Evolutionary conservation across 768 basidiomycete genomes (phyloP).

Genomic region (Lactifluus rugatus): DNA sequence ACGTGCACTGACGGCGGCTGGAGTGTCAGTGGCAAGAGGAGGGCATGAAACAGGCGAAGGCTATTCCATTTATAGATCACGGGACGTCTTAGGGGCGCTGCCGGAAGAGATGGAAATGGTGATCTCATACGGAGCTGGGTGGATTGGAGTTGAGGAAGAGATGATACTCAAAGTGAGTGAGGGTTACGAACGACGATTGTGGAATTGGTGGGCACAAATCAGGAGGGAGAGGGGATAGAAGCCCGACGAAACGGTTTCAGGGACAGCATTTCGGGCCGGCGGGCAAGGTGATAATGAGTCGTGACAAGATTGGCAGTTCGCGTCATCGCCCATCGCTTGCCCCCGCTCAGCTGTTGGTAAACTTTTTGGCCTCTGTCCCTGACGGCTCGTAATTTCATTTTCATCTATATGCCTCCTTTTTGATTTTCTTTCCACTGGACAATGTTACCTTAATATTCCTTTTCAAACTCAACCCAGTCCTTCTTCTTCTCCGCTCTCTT

Average conservation of each 20-base stretch:
- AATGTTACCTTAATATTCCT: background rate
- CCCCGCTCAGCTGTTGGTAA: no score
- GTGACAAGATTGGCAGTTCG: background rate
- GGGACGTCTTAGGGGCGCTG: constrained; percentile 55
- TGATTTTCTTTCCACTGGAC: background rate
- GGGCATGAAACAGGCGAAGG: constrained; percentile 43
- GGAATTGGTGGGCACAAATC: constrained; percentile 35
- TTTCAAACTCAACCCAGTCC: background rate
- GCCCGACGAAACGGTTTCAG: background rate
- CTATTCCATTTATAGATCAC: constrained; percentile 55
- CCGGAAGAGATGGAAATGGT: constrained; percentile 43
- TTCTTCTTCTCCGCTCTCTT: background rate
- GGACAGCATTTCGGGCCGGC: background rate
- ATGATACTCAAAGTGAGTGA: constrained; percentile 50
- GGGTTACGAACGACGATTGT: constrained; percentile 53
- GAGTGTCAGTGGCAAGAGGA: constrained; percentile 5
- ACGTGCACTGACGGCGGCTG: constrained; percentile 9
- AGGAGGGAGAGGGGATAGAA: constrained; percentile 3
- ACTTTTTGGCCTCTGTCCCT: background rate
- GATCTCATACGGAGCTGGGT: constrained; percentile 40
- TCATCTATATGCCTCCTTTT: background rate
- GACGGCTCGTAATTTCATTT: background rate
- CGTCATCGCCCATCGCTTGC: background rate
- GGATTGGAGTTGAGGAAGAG: constrained; percentile 45
- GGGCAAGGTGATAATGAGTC: background rate